These are phyloP conservation scores for Blastocystis sp. DNA, from an alignment of 352 stramenopile species.

Conservation along the genomic window DNA sequence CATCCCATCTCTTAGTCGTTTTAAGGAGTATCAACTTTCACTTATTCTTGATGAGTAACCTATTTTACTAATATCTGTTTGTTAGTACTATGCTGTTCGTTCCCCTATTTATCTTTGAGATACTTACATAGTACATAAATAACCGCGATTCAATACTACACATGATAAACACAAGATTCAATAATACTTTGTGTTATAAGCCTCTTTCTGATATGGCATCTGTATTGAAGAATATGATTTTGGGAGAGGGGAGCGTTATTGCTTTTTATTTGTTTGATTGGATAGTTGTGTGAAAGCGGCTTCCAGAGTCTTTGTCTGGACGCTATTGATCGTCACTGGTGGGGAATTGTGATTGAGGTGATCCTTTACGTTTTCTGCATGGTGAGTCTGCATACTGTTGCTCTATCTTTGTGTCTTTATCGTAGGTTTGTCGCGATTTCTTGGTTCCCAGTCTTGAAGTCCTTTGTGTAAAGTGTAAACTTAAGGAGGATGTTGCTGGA, in stretches of 20 bases:
- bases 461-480: constrained; percentile 34
- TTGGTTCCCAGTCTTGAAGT: constrained; percentile 53
- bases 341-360: constrained; percentile 38
- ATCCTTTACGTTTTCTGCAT: constrained; percentile 39
- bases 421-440: constrained; percentile 46
- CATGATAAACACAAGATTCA: not conserved
- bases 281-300: not conserved
- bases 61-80: not conserved
- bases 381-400: not conserved
- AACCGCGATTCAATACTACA: not conserved
- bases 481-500: constrained; percentile 58
- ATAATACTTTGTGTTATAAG: not conserved
- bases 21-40: not conserved
- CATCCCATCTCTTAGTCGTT: constrained; percentile 3
- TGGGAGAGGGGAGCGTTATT: not conserved
- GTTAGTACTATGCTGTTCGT: not conserved
- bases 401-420: not conserved
- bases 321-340: constrained; percentile 31
- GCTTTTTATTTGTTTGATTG: not conserved
- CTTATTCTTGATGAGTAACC: not conserved
- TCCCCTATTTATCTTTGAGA: no score
- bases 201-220: not conserved
- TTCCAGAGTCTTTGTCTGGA: constrained; percentile 46
- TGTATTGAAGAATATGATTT: not conserved
- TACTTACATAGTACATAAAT: not conserved